A percentile compares a stretch with the other conserved stretches of the same genome.
phyloP scores from a whole-genome alignment of 192 early-diverging fungal genomes.

The Oehlia diaphana region DNA sequence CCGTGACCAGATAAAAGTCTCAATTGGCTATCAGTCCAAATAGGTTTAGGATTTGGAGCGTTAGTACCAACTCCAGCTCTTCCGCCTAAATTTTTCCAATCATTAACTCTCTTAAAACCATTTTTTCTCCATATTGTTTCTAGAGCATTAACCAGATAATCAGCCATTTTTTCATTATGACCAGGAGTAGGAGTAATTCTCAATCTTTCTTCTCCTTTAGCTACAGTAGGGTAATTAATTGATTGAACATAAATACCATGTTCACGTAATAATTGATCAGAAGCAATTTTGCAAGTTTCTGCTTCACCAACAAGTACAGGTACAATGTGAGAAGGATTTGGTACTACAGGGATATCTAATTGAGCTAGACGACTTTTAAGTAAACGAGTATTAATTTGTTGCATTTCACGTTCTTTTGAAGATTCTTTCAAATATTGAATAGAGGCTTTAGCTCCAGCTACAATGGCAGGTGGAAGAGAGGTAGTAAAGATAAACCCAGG shows the following conservation, averaged over 20 bases:
- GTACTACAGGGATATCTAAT: constrained; percentile 92
- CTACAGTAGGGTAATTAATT: constrained; percentile 98
- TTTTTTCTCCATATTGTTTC: constrained; percentile 86
- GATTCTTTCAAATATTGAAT: constrained; percentile 90
- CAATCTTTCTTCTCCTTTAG: constrained; percentile 92
- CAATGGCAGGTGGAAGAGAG: constrained; percentile 91
- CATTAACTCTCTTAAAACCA: constrained; percentile 76
- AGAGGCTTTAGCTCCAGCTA: constrained; percentile 87
- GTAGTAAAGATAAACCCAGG: constrained; percentile 99
- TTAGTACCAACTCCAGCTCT: constrained; percentile 83
- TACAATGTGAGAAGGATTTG: constrained; percentile 99
- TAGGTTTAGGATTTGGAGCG: constrained; percentile 47
- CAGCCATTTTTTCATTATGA: constrained; percentile 80
- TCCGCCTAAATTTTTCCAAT: constrained; percentile 87
- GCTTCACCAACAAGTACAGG: constrained; percentile 98
- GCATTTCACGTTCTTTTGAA: constrained; percentile 80
- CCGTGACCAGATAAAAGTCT: neutral
- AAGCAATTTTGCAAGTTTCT: constrained; percentile 88
- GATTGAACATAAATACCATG: constrained; percentile 96
- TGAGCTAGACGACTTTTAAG: constrained; percentile 81
- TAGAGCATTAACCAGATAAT: constrained; percentile 80
- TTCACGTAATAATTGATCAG: constrained; percentile 87
- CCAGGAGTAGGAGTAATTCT: constrained; percentile 98
- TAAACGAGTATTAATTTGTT: constrained; percentile 89
- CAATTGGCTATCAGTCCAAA: constrained; percentile 62